phyloP scores from a whole-genome alignment of 176 grass and related monocot genomes.

The Tillandsia fasciculata region DNA sequence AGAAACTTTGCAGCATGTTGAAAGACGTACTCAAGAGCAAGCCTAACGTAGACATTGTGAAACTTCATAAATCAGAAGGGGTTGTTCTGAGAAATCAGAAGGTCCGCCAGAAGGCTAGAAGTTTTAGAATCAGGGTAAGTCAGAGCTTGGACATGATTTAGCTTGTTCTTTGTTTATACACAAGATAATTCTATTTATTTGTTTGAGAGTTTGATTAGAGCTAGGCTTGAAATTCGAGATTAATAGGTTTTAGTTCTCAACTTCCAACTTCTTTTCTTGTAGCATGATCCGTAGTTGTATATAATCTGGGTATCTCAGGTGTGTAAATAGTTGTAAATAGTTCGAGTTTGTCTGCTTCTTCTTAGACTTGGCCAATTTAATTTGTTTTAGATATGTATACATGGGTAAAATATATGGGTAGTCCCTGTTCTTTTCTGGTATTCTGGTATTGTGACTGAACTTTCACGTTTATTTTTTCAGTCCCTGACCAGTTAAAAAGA shows the following conservation, averaged over 20 bases:
- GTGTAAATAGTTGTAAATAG: too few species aligned
- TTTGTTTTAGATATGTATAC: too few species aligned
- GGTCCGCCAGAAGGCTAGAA: conserved; percentile 76
- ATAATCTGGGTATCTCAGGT: too few species aligned
- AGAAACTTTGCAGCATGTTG: conserved; percentile 94
- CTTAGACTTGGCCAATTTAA: too few species aligned
- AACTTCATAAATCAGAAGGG: conserved; percentile 97
- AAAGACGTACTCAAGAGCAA: conserved; percentile 85
- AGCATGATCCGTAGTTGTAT: too few species aligned
- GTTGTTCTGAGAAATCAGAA: conserved; percentile 91
- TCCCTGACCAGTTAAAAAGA: too few species aligned
- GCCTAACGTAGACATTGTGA: conserved; percentile 82
- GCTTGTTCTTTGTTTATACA: background rate
- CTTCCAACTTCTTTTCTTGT: too few species aligned
- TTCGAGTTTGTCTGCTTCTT: background rate
- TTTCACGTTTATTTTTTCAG: too few species aligned
- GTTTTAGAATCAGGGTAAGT: conserved; percentile 67
- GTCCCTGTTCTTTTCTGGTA: too few species aligned
- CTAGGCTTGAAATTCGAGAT: background rate
- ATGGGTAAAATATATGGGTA: too few species aligned
- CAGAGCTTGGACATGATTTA: background rate
- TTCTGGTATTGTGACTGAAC: too few species aligned
- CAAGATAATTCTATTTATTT: background rate
- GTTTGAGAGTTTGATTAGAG: background rate
- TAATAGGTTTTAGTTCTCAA: background rate